Conservation (phyloP, 73 alveolate species). For the Breviolum minutum region DNA sequence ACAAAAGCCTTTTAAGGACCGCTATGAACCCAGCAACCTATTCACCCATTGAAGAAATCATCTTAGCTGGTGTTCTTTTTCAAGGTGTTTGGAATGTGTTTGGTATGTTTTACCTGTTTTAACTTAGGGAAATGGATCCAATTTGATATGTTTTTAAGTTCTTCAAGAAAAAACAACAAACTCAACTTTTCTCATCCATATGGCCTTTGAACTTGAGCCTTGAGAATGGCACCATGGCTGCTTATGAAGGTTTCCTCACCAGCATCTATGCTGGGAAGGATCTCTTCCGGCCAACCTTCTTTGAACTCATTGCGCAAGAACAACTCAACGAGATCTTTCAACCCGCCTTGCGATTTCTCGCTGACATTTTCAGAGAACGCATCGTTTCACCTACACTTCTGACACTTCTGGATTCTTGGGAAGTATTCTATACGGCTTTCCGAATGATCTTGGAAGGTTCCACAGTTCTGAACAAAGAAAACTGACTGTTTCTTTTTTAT, state of each 20-base stretch:
- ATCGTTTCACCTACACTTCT: not conserved
- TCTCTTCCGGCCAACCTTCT: constrained; percentile 82
- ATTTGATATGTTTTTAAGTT: too few relatives aligned
- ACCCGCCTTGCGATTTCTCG: constrained; percentile 79
- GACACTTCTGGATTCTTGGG: constrained; percentile 32
- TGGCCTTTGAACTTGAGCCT: too few relatives aligned
- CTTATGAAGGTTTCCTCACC: constrained; percentile 84
- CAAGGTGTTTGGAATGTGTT: too few relatives aligned
- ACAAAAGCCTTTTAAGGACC: too few relatives aligned
- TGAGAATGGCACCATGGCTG: constrained; percentile 19
- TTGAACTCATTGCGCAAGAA: constrained; percentile 80
- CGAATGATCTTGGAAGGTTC: constrained; percentile 22
- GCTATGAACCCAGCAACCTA: too few relatives aligned
- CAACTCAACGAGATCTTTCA: constrained; percentile 51
- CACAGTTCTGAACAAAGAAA: not conserved
- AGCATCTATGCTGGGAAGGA: constrained; percentile 61
- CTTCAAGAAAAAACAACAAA: too few relatives aligned
- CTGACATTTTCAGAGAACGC: constrained; percentile 8
- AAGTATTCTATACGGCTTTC: not conserved
- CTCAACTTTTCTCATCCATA: too few relatives aligned
- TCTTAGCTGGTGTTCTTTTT: too few relatives aligned
- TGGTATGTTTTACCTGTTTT: too few relatives aligned
- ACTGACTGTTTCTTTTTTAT: not conserved
- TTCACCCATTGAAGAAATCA: too few relatives aligned
- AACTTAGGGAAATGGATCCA: too few relatives aligned